Base-by-base conservation (phyloP, 257 asterid genomes). In the Prunella vulgaris region DNA sequence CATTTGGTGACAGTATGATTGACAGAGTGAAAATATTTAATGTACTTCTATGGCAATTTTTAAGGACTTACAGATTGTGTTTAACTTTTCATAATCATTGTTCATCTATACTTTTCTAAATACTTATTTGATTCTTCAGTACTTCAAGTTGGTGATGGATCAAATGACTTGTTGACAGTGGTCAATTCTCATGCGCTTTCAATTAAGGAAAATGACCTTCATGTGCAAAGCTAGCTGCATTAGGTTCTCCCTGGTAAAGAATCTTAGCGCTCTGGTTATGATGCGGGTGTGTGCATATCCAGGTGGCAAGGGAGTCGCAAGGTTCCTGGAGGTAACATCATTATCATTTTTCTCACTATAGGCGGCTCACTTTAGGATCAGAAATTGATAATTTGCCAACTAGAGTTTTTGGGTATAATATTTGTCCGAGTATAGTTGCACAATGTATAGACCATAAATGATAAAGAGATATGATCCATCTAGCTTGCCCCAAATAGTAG, bases 251-350 rank as follows among this genome's bases (percentile, higher is more conserved):
- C 81, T 89, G 38, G 88, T 87, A 22, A 85, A 87, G 78, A 90
- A 74, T 66, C 82, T 89, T 24, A 78, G 87, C 75, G 77, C 66
- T 79, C 90, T 70, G 92, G 96, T 14, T 89, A 80, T 68, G 95
- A 89, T 84, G 90, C 96, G n/a, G 92, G 87, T 33, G 84, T 89
- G 51, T 87, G 96, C 84, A 76, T 83, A 24, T 77, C 92, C 56
- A 81, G 76, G 78, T 89, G 96, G 96, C 85, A 79, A 33, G 87
- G 88, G 69, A 81, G 74, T 54, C 82, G 77, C 76, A 84, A 81
- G 70, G 95, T 85, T 74, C 96, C 95, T 21, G 95, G 95, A 84
- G 96, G 88, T 83, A 78, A 73, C 12, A 1, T 15, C n/a, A n/a
- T n/a, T 38, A 7, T 27, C 58, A 52, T 38, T 53, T 33, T 72